Evolutionary conservation across 2,329 filamentous ascomycete species (phyloP).

Genomic region (Ascomycota sp.): DNA sequence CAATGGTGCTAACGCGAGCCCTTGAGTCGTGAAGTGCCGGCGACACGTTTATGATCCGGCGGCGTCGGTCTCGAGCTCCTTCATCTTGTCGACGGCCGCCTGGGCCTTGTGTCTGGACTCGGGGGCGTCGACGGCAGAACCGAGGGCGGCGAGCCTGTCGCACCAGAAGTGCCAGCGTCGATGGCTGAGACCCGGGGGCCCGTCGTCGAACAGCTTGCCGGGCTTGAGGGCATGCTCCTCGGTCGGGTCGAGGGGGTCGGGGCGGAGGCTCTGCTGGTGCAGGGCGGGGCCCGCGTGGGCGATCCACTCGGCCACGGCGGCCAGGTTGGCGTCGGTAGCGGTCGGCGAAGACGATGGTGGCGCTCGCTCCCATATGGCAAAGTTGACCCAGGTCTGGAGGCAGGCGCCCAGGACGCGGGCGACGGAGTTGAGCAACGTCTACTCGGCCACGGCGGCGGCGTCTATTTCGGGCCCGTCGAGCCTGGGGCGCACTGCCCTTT

Average conservation of each 20-base stretch:
- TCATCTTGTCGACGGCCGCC: constrained; percentile 6
- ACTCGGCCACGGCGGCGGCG: constrained; percentile 5
- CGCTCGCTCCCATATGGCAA: constrained; percentile 11
- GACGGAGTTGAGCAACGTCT: constrained; percentile 13
- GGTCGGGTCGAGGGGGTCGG: constrained; percentile 4
- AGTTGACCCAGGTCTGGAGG: constrained; percentile 7
- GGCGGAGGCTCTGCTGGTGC: constrained; percentile 4
- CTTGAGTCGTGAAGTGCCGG: too few relatives aligned
- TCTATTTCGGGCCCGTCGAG: constrained; percentile 7
- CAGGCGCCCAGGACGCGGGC: constrained; percentile 10
- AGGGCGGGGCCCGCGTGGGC: constrained; percentile 9
- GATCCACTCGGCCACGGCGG: constrained; percentile 11
- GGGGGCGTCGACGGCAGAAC: constrained; percentile 3
- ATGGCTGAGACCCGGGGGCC: constrained; percentile 6
- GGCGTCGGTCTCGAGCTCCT: constrained; percentile 5
- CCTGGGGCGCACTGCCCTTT: constrained; percentile 7
- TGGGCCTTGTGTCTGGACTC: constrained; percentile 6
- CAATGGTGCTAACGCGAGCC: too few relatives aligned
- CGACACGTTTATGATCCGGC: too few relatives aligned
- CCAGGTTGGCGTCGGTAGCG: constrained; percentile 6
- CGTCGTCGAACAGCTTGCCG: constrained; percentile 5
- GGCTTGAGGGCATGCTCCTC: constrained; percentile 5
- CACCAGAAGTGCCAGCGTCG: constrained; percentile 13
- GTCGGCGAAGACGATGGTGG: constrained; percentile 2
- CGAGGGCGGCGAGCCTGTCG: constrained; percentile 7